Evolutionary conservation across 768 basidiomycete species (phyloP).

Genomic region (Postia placenta): DNA sequence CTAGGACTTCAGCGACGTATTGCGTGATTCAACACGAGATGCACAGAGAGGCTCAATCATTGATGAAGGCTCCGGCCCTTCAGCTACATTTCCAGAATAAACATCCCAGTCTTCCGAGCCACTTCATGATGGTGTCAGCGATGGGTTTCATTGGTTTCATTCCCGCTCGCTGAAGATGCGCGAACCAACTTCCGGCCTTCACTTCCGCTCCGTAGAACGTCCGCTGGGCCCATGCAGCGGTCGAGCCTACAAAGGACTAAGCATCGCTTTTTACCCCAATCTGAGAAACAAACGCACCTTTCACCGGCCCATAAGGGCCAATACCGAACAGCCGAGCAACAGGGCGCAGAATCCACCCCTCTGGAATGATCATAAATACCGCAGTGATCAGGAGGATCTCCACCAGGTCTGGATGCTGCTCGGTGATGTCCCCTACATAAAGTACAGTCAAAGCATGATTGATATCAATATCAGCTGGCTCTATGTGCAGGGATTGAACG

Average conservation of each 20-base stretch:
- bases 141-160: slow-evolving; percentile 19
- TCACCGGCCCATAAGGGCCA: slow-evolving; percentile 23
- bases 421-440: slow-evolving; percentile 28
- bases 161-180: slow-evolving; percentile 22
- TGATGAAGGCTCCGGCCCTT: too few relatives aligned
- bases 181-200: slow-evolving; percentile 29
- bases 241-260: slow-evolving; percentile 23
- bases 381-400: slow-evolving; percentile 17
- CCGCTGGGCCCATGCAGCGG: slow-evolving; percentile 31
- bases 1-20: too few relatives aligned
- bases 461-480: too few relatives aligned
- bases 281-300: background rate
- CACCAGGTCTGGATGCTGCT: slow-evolving; percentile 29
- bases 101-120: background rate
- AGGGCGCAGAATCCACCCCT: slow-evolving; percentile 24
- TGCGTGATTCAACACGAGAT: too few relatives aligned
- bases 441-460: too few relatives aligned
- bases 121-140: background rate
- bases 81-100: too few relatives aligned
- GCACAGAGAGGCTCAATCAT: too few relatives aligned
- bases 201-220: slow-evolving; percentile 28
- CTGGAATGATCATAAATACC: slow-evolving; percentile 24
- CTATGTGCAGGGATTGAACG: too few relatives aligned
- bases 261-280: background rate
- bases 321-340: slow-evolving; percentile 31